Percentiles rank a stretch among this genome's conserved stretches.
Conservation (phyloP, 1,284 basidiomycete species). For the Pholiota adiposa region DNA sequence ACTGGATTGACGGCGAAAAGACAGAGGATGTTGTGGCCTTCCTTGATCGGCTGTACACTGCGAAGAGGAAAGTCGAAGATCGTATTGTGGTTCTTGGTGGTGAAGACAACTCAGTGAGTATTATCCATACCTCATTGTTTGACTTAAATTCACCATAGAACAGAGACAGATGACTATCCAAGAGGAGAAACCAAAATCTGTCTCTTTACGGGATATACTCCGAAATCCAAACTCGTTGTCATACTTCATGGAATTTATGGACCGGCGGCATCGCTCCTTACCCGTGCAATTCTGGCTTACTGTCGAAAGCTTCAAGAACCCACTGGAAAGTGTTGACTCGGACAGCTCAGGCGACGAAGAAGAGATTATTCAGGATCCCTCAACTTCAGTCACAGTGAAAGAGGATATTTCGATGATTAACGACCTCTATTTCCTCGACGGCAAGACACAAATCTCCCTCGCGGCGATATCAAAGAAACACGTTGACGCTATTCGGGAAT, state of each 20-base stretch:
- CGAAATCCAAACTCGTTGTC: slow-evolving; percentile 88
- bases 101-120: slow-evolving; percentile 57
- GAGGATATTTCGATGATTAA: slow-evolving; percentile 91
- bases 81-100: slow-evolving; percentile 79
- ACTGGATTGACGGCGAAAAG: slow-evolving; percentile 82
- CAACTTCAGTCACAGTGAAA: slow-evolving; percentile 63
- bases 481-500: slow-evolving; percentile 70
- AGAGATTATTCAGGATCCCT: slow-evolving; percentile 63
- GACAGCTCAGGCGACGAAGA: slow-evolving; percentile 70
- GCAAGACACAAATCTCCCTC: slow-evolving; percentile 60
- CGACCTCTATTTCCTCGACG: slow-evolving; percentile 80
- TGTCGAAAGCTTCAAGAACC: slow-evolving; percentile 97
- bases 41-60: slow-evolving; percentile 86
- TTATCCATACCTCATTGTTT: background rate
- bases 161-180: slow-evolving; percentile 38
- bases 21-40: slow-evolving; percentile 87
- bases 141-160: background rate
- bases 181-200: slow-evolving; percentile 45
- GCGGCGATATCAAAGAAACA: slow-evolving; percentile 72
- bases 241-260: slow-evolving; percentile 99
- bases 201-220: slow-evolving; percentile 76
- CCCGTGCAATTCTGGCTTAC: slow-evolving; percentile 97
- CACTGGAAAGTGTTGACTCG: slow-evolving; percentile 83
- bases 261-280: slow-evolving; percentile 81
- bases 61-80: slow-evolving; percentile 84